Conservation (phyloP, 495 filamentous ascomycete species). For the Penicillium fimorum region DNA sequence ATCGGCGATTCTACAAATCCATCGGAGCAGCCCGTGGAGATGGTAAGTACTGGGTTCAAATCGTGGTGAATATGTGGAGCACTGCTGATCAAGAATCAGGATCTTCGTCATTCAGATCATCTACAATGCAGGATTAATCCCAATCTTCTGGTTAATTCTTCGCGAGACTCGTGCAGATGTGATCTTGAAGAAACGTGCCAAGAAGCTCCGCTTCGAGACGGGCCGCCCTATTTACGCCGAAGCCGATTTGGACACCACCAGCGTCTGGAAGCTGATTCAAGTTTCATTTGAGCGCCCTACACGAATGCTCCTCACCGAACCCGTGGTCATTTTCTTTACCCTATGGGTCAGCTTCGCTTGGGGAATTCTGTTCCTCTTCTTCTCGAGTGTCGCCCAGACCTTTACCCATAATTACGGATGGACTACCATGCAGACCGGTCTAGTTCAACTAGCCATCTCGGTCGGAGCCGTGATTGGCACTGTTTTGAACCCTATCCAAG, state of each 20-base stretch:
- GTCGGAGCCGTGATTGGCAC: slow-evolving; percentile 45
- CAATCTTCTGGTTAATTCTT: slow-evolving; percentile 45
- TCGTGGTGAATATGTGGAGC: background rate
- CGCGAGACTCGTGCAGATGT: slow-evolving; percentile 43
- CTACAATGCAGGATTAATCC: slow-evolving; percentile 43
- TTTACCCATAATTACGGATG: slow-evolving; percentile 39
- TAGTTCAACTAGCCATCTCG: slow-evolving; percentile 43
- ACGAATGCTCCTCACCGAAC: slow-evolving; percentile 52
- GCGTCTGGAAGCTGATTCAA: slow-evolving; percentile 27
- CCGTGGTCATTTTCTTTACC: slow-evolving; percentile 52
- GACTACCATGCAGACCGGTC: slow-evolving; percentile 33
- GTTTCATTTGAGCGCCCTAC: slow-evolving; percentile 46
- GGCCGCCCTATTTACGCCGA: slow-evolving; percentile 46
- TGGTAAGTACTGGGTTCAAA: slow-evolving; percentile 29
- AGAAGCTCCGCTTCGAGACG: slow-evolving; percentile 61
- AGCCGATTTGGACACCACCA: slow-evolving; percentile 30
- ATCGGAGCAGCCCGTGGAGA: slow-evolving; percentile 40
- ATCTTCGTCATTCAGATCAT: slow-evolving; percentile 55
- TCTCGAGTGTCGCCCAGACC: slow-evolving; percentile 41
- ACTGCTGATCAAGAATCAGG: slow-evolving; percentile 20
- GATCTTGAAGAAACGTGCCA: slow-evolving; percentile 61
- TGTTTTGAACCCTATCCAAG: slow-evolving; percentile 42
- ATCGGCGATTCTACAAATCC: slow-evolving; percentile 36
- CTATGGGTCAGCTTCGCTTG: slow-evolving; percentile 53
- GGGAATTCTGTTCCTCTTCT: slow-evolving; percentile 53